These are phyloP conservation scores for Rosellinia necatrix DNA, from an alignment of 2,329 filamentous ascomycete species.

Conservation along the genomic window DNA sequence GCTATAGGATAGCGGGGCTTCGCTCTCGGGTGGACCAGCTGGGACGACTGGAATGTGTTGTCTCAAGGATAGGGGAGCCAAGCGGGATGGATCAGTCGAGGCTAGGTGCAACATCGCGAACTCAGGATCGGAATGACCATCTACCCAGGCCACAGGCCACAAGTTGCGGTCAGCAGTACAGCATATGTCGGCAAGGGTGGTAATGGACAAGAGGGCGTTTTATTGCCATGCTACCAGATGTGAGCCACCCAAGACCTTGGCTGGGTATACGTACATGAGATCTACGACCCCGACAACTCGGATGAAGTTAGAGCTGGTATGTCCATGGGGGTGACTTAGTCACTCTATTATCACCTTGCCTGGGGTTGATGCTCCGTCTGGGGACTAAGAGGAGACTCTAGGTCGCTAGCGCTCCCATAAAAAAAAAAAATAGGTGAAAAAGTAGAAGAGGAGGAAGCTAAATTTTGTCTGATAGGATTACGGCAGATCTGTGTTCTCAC, in stretches of 20 bases:
- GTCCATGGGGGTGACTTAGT: not conserved
- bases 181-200: conserved; percentile 6
- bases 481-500: not conserved
- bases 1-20: not conserved
- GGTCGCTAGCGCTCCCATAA: not conserved
- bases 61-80: not conserved
- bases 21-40: not conserved
- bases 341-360: not conserved
- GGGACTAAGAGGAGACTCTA: not conserved
- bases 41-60: not conserved
- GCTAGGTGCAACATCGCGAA: conserved; percentile 3
- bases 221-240: conserved; percentile 2
- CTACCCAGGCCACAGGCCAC: conserved; percentile 5
- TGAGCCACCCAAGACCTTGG: conserved; percentile 1
- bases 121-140: not conserved
- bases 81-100: conserved; percentile 2
- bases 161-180: conserved; percentile 24
- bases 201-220: not conserved
- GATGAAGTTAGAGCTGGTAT: not conserved
- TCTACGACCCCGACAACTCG: conserved; percentile 9
- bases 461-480: not conserved
- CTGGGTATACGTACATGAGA: conserved; percentile 7
- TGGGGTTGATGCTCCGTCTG: not conserved
- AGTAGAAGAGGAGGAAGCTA: not conserved
- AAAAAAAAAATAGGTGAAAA: too few species aligned